These are phyloP conservation scores for Xylaria sp. DNA, from an alignment of 2,329 filamentous ascomycete genomes.

Conservation along the genomic window DNA sequence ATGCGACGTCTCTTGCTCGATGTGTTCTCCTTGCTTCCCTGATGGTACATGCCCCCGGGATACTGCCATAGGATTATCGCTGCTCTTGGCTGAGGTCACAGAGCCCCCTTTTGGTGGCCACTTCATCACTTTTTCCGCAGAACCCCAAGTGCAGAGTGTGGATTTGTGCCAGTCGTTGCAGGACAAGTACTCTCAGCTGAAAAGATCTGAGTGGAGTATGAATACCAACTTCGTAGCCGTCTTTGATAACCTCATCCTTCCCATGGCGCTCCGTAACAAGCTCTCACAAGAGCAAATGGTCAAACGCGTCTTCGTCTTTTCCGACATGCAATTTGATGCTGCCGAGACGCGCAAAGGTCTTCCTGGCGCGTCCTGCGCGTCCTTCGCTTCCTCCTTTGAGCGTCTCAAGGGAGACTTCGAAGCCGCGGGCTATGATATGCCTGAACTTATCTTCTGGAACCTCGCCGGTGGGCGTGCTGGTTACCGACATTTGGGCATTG, in stretches of 20 bases:
- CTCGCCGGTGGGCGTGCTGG: slow-evolving; percentile 57
- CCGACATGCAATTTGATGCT: slow-evolving; percentile 69
- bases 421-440: slow-evolving; percentile 66
- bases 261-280: slow-evolving; percentile 62
- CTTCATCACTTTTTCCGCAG: slow-evolving; percentile 65
- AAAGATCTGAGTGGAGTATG: slow-evolving; percentile 51
- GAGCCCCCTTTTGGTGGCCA: slow-evolving; percentile 63
- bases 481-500: slow-evolving; percentile 13
- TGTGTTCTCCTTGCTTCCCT: slow-evolving; percentile 53
- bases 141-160: slow-evolving; percentile 56
- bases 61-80: slow-evolving; percentile 65
- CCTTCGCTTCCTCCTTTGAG: slow-evolving; percentile 62
- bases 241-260: slow-evolving; percentile 65
- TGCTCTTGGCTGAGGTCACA: slow-evolving; percentile 65
- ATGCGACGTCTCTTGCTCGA: slow-evolving; percentile 68
- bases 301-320: slow-evolving; percentile 69
- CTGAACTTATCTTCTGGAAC: slow-evolving; percentile 71
- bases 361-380: slow-evolving; percentile 60
- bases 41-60: slow-evolving; percentile 64
- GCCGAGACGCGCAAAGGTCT: slow-evolving; percentile 40
- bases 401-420: slow-evolving; percentile 59
- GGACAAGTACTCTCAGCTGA: slow-evolving; percentile 55
- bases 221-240: slow-evolving; percentile 66
- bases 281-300: slow-evolving; percentile 68
- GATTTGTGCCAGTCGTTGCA: slow-evolving; percentile 53